Percentiles rank a stretch among this genome's conserved stretches.
Conservation (phyloP, 2,329 filamentous ascomycete species). For the Hymenoscyphus scutula region DNA sequence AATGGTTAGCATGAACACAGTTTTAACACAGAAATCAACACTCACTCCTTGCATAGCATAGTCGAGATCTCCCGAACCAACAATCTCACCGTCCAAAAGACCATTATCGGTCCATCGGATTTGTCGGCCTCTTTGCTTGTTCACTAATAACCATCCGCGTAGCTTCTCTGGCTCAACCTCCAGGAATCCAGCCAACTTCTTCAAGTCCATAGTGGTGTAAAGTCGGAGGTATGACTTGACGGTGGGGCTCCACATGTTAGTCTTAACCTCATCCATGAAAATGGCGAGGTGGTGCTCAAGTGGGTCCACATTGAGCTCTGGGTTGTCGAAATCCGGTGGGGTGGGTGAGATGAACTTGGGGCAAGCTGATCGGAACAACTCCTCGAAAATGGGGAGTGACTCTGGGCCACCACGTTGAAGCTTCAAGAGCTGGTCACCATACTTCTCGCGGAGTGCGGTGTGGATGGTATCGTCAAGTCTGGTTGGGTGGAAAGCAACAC, state of each 20-base stretch:
- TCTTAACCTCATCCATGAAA: conserved; percentile 99
- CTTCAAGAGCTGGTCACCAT: conserved; percentile 95
- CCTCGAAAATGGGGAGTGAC: conserved; percentile 93
- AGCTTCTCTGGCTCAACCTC: conserved; percentile 97
- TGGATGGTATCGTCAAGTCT: conserved; percentile 98
- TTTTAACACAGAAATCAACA: conserved; percentile 34
- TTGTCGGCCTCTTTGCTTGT: conserved; percentile 98
- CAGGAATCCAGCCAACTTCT: conserved; percentile 96
- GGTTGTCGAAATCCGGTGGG: conserved; percentile 96
- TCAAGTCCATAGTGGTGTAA: conserved; percentile 99
- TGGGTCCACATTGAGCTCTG: conserved; percentile 91
- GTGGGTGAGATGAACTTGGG: conserved; percentile 99
- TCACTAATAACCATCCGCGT: conserved; percentile 88
- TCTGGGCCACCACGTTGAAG: conserved; percentile 96
- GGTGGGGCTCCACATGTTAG: conserved; percentile 96
- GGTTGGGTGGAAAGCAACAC: conserved; percentile 95
- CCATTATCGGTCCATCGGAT: conserved; percentile 90
- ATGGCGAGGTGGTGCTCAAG: conserved; percentile 95
- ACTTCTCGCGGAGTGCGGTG: conserved; percentile 96
- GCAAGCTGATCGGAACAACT: conserved; percentile 96
- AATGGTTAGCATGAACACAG: conserved; percentile 23
- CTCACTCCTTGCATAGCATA: conserved; percentile 92
- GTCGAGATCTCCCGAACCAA: conserved; percentile 93
- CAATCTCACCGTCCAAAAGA: conserved; percentile 85
- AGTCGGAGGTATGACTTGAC: conserved; percentile 98